Evolutionary conservation across 2,329 filamentous ascomycete genomes (phyloP).

Genomic region (Cytospora leucostoma): DNA sequence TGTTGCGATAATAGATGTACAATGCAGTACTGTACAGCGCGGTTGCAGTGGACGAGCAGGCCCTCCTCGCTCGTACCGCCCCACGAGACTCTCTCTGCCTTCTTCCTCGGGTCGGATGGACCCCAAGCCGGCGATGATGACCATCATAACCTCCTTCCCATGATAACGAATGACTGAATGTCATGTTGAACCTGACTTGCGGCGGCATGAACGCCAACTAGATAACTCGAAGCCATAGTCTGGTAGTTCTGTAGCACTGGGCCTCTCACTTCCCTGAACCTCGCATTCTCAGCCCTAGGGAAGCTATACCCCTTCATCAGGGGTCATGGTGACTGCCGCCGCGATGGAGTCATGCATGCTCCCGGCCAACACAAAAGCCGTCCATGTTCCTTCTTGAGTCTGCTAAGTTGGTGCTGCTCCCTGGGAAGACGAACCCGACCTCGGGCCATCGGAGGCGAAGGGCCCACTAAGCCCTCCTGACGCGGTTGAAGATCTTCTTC

Average conservation of each 20-base stretch:
- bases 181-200: not conserved
- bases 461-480: conserved; percentile 46
- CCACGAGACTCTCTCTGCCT: conserved; percentile 5
- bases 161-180: conserved; percentile 6
- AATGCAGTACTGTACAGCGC: conserved; percentile 4
- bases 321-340: not conserved
- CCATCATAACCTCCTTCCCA: not conserved
- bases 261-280: not conserved
- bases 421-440: conserved; percentile 4
- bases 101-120: conserved; percentile 3
- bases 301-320: not conserved
- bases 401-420: not conserved
- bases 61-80: not conserved
- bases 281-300: not conserved
- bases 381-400: not conserved
- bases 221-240: not conserved
- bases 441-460: conserved; percentile 22
- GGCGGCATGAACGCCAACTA: not conserved
- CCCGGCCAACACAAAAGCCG: not conserved
- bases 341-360: no score
- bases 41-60: not conserved
- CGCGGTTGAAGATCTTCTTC: conserved; percentile 66
- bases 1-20: conserved; percentile 2
- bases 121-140: conserved; percentile 11
- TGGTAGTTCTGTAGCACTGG: not conserved